Evolutionary conservation across 371 early-diverging fungal species (phyloP), one percentile per base, ranked within the genome.

Genomic region (Lichtheimia ramosa): DNA sequence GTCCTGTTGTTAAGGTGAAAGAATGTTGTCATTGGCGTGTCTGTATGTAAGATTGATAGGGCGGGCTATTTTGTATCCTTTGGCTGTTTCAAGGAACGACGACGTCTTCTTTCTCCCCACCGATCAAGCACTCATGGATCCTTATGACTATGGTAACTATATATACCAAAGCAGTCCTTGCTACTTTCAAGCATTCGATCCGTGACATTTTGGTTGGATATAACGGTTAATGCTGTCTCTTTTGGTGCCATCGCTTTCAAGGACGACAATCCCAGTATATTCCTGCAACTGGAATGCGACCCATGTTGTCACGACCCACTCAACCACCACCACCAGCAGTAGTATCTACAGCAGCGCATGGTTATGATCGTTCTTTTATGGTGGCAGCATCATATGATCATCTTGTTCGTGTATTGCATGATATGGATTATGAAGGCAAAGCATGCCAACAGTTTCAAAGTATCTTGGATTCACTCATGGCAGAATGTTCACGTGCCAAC

Each of bases 401-500:
- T 16, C 40, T 53, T 7, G 18, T 39, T 14, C 53, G 40, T 40
- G 40, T 53, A 7, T 39, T 53, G 20, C 21, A 39, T 18, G 40
- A 24, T 39, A 34, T 40, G 18, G 16, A 24, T n/a, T n/a, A 51
- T 20, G 34, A 5, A 28, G 53, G 41, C 13, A 42, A 43, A 15
- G 23, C 39, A 24, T 13, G 41, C 5, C 77, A 80, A 50, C 67
- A 77, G 42, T 71, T 81, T 58, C 70, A 70, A 50, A 54, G 64
- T 4, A 64, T 73, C 24, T 62, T 86, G 21, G 74, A 82, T 48
- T 63, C 72, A 70, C 70, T 84, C 41, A 82, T 86, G 77, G 72
- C 64, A 27, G 86, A 86, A 58, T 83, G 86, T 53, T 86, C 86
- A 7, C 79, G 79, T 58, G 78, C 79, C 0, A 83, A 86, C 51